Base-by-base conservation (phyloP, 768 basidiomycete genomes). In the Gymnopilus junonius region DNA sequence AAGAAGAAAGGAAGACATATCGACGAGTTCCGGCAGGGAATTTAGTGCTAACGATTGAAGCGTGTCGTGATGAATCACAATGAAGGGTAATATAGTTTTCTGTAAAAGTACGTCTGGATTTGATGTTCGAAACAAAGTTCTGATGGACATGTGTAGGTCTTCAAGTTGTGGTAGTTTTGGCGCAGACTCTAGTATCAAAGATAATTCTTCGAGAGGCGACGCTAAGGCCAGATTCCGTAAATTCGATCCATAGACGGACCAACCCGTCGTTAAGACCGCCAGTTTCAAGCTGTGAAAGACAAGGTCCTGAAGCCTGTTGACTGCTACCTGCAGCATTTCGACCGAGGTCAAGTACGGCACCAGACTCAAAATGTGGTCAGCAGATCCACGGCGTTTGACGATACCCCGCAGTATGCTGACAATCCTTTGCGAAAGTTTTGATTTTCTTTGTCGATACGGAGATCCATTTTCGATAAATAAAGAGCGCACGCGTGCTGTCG, bases 91-190 rank as follows among this genome's bases (percentile, higher is more conserved):
- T 8, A 56, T 48, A 23, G 43, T 39, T 32, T 46, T 23, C 25
- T 54, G 34, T 3, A 62, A 17, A 1, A 56, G 48, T 4, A 12
- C 34, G 20, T 48, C 27, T 7, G 43, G 20, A 23, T 57, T 29
- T 8, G 61, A 56, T 23, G 55, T 48, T 8, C 35, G 46, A 45
- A 32, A 57, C 23, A 45, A 23, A 23, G 29, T 37, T 11, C 15
- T 50, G 34, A 55, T 21, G 10, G 27, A 11, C n/a, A 62, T 37
- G 21, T 8, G 25, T 21, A 62, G 54, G 8, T 56, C 39, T 27
- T 62, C 55, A 17, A 62, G 55, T 20, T 21, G 55, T 27, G 55
- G 55, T 23, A 62, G 20, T 20, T 40, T 56, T 12, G 32, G 46
- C 4, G 23, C 43, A 21, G 12, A 14, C 31, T 25, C 14, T 15